Percentiles rank a stretch among this genome's conserved stretches.
These are phyloP conservation scores for Alternaria sp. DNA, from an alignment of 2,329 filamentous ascomycete species.

Conservation along the genomic window DNA sequence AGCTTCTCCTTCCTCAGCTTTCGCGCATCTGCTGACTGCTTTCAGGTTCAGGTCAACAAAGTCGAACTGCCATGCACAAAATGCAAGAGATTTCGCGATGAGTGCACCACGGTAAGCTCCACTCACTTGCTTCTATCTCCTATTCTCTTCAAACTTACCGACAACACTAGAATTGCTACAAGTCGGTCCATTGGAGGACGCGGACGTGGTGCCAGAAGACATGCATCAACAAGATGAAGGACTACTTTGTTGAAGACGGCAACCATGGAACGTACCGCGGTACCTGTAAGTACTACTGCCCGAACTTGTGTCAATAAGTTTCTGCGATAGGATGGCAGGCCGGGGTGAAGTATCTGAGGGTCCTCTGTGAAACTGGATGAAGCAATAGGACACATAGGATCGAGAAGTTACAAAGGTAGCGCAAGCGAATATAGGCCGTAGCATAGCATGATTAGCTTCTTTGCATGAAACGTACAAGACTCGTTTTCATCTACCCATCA, in stretches of 20 bases:
- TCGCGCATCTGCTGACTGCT: neutral
- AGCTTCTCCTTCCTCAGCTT: too few species aligned
- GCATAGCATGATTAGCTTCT: neutral
- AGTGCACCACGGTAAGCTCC: neutral
- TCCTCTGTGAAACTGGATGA: neutral
- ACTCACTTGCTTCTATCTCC: neutral
- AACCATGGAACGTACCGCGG: neutral
- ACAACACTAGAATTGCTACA: neutral
- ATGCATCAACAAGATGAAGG: neutral
- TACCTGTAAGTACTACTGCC: constrained; percentile 2
- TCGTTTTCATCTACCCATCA: neutral
- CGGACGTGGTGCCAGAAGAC: neutral
- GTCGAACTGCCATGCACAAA: neutral
- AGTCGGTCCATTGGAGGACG: neutral
- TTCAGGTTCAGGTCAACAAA: neutral
- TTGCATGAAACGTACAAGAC: neutral
- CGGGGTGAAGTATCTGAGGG: too few species aligned
- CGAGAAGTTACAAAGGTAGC: neutral
- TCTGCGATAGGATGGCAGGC: neutral
- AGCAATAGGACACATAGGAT: neutral
- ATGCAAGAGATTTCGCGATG: neutral
- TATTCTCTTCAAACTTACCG: neutral
- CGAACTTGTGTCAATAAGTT: neutral
- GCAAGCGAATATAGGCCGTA: neutral
- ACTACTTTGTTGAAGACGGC: neutral